phyloP scores from a whole-genome alignment of 768 basidiomycete species.

The Roridomyces roridus region DNA sequence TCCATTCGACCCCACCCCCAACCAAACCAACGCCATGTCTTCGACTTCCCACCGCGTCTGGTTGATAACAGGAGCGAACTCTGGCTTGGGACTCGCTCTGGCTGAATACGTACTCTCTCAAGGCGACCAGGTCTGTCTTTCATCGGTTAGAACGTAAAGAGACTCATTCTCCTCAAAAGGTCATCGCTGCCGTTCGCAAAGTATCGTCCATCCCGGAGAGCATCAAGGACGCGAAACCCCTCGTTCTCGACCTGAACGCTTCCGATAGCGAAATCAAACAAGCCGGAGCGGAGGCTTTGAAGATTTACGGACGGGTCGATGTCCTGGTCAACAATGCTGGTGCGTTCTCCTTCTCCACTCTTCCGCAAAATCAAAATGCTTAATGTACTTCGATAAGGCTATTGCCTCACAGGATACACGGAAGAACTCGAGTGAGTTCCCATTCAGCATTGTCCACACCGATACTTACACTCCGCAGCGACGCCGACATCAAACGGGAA shows the following conservation, averaged over 20 bases:
- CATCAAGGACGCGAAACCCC: conserved; percentile 6
- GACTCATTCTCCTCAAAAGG: background rate
- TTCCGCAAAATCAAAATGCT: too few relatives aligned
- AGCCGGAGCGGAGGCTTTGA: conserved; percentile 1
- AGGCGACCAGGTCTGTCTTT: conserved; percentile 28
- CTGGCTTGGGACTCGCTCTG: conserved; percentile 32
- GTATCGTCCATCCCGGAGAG: conserved; percentile 10
- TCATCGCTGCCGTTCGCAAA: conserved; percentile 17
- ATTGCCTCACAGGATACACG: conserved; percentile 5
- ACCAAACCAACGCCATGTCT: background rate
- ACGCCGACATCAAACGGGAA: conserved; percentile 25
- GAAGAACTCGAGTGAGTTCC: conserved; percentile 11
- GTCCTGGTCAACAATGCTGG: conserved; percentile 16
- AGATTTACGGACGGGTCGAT: conserved; percentile 13
- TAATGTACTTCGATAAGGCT: too few relatives aligned
- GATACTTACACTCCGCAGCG: background rate
- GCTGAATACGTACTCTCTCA: conserved; percentile 29
- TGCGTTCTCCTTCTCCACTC: too few relatives aligned
- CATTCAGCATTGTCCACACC: background rate
- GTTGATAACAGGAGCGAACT: conserved; percentile 35
- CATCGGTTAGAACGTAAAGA: background rate
- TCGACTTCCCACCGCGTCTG: conserved; percentile 20
- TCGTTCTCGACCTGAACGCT: conserved; percentile 17
- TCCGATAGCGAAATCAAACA: conserved; percentile 16
- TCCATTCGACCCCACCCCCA: background rate